phyloP scores from a whole-genome alignment of 2,329 filamentous ascomycete species.

The Curvularia hawaiiensis region DNA sequence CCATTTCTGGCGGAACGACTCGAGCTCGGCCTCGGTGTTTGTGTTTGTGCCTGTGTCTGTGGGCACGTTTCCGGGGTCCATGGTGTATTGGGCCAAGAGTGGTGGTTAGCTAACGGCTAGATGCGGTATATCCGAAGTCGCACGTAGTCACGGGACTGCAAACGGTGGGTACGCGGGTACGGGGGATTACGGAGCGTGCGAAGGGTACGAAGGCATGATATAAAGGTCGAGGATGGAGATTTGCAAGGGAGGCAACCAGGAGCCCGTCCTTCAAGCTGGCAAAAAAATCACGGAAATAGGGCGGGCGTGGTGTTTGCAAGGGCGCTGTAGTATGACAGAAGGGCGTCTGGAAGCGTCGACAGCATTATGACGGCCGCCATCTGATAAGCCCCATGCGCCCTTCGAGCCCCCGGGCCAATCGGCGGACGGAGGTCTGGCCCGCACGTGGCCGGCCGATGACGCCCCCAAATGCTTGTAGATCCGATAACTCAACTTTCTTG shows the following conservation, averaged over 20 bases:
- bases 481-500: constrained; percentile 17
- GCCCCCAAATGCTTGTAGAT: constrained; percentile 22
- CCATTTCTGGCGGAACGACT: constrained; percentile 87
- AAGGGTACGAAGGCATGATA: background rate
- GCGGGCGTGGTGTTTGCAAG: constrained; percentile 5
- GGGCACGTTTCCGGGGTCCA: constrained; percentile 25
- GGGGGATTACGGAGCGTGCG: background rate
- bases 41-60: constrained; percentile 33
- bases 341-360: constrained; percentile 11
- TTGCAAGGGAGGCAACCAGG: constrained; percentile 20
- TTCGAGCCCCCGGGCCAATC: constrained; percentile 8
- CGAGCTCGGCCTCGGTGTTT: constrained; percentile 68
- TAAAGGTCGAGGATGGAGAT: constrained; percentile 3
- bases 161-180: constrained; percentile 1
- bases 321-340: constrained; percentile 7
- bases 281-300: constrained; percentile 12
- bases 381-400: constrained; percentile 30
- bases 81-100: constrained; percentile 18
- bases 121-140: constrained; percentile 38
- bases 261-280: constrained; percentile 25
- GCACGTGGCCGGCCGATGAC: constrained; percentile 13
- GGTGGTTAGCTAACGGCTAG: constrained; percentile 30
- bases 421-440: constrained; percentile 5
- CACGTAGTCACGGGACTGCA: constrained; percentile 18
- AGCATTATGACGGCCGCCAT: constrained; percentile 22